Conservation (phyloP, 371 early-diverging fungal genomes). For the Haplosporangium sp. region DNA sequence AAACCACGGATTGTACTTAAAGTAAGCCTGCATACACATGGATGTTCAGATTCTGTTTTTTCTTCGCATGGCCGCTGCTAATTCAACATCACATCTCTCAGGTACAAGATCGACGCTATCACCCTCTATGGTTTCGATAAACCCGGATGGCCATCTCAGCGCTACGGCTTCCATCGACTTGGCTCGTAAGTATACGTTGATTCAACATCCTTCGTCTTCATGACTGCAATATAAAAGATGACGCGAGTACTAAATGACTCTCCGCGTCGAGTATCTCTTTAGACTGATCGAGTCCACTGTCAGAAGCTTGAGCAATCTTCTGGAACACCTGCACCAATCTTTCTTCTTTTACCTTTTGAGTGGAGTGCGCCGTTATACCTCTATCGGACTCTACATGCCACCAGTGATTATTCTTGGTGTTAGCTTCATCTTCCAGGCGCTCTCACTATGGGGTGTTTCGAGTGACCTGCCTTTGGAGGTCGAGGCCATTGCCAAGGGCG, state of each 20-base stretch:
- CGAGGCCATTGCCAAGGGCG: constrained; percentile 15
- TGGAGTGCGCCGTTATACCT: constrained; percentile 79
- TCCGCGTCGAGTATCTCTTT: background rate
- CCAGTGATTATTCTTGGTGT: constrained; percentile 79
- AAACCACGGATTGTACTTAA: constrained; percentile 78
- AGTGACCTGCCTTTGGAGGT: constrained; percentile 39
- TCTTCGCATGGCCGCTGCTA: background rate
- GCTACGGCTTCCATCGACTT: constrained; percentile 67
- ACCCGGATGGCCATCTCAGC: constrained; percentile 51
- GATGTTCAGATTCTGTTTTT: background rate
- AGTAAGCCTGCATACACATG: constrained; percentile 40
- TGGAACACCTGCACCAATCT: constrained; percentile 96
- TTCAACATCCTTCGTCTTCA: background rate
- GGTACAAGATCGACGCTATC: constrained; percentile 88
- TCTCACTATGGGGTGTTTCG: constrained; percentile 60
- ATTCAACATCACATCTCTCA: constrained; percentile 22
- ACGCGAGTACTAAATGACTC: too few species aligned
- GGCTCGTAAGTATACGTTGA: constrained; percentile 65
- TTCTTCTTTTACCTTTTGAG: constrained; percentile 95
- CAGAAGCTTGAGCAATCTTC: constrained; percentile 91
- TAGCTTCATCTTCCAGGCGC: constrained; percentile 70
- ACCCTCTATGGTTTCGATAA: constrained; percentile 74
- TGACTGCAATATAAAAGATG: background rate
- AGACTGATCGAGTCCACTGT: constrained; percentile 86
- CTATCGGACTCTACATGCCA: constrained; percentile 90